Evolutionary conservation across 2,329 filamentous ascomycete genomes (phyloP), one percentile per base, ranked within the genome.

Genomic region (Ophiostoma himal-ulmi): DNA sequence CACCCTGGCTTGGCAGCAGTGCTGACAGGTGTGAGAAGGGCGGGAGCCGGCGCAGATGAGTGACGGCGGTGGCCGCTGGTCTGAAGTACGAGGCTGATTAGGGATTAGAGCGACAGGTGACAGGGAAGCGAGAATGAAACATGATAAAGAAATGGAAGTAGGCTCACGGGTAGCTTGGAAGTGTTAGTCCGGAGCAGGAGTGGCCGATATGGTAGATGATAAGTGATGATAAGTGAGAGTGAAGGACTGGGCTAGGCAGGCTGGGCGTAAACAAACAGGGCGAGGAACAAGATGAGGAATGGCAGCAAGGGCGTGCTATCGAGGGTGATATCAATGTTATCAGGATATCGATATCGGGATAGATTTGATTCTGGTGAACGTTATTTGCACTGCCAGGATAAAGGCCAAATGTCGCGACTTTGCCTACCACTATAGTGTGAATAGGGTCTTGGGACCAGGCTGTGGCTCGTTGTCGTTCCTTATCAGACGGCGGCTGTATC

Each of bases 1-100:
- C 60, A 64, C 60, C 60, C 60, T 64, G 60, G 60, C 60, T 37
- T 64, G 30, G 60, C n/a, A 34, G 60, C 30, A 64, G 13, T 64
- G 60, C 30, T 64, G 60, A 64, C 60, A 64, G 60, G 26, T 20
- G 30, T 30, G 60, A 64, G 60, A 10, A 48, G 65, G 65, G 65
- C 65, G 65, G 64, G 65, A 41, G n/a, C 39, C 65, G 65, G 65
- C 64, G 64, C 64, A 36, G 62, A 36, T 65, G 36, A 66, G 65
- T 67, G 65, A 67, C 64, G 64, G 64, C 64, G 64, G 65, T 67
- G 65, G 65, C 65, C 65, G 65, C 65, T 30, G n/a, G 64, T 66
- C 64, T 66, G 22, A 22, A 67, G 65, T 10, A 44, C 65, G 39
- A 67, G 65, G 65, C 65, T 67, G 64, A 48, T 26, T 67, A 39